Base-by-base conservation (phyloP, 2,329 filamentous ascomycete genomes). In the Penicillium sp. region DNA sequence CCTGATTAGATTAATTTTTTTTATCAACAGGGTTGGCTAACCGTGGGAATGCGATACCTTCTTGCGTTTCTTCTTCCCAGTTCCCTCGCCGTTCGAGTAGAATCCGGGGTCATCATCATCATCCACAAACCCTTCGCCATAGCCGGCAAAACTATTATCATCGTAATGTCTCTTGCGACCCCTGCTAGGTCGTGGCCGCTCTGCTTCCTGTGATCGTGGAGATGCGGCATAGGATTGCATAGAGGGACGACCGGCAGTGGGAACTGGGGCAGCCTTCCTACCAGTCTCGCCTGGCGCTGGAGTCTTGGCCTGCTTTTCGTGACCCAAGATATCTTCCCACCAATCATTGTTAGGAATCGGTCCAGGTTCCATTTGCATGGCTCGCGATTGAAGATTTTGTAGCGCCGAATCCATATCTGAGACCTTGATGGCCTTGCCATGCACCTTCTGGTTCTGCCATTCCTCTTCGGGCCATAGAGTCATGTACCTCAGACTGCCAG, bases 141-240 rank as follows among this genome's bases (percentile, higher is more conserved):
- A 81, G 1, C 79, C 79, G 53, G 78, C 78, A 66, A 80, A 82
- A 64, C 78, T 81, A 60, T 77, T 77, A 47, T 82, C 79, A 62
- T 79, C 78, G 62, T 82, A 82, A 64, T 79, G 73, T 65, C 80
- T 77, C 68, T 81, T 81, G 39, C 77, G 77, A 45, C 77, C 74
- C 23, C 79, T 78, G 60, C 75, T 78, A 13, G 79, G 75, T 42
- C 80, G 71, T 42, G 62, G 48, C 19, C 73, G 68, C 21, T 76
- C 75, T 25, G 65, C 50, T 50, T 78, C 78, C 51, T 64, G 63
- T 6, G 68, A 53, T 17, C 64, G 53, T 29, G 63, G 63, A 49
- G 63, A 65, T 21, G 70, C 66, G 38, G 66, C 69, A 49, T 68
- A 73, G 12, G 62, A 62, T 60, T 68, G 73, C 50, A 55, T 61